Percentiles rank a stretch among this genome's conserved stretches.
These are phyloP conservation scores for Phytophthora gonapodyides DNA, from an alignment of 352 stramenopile species.

Conservation along the genomic window DNA sequence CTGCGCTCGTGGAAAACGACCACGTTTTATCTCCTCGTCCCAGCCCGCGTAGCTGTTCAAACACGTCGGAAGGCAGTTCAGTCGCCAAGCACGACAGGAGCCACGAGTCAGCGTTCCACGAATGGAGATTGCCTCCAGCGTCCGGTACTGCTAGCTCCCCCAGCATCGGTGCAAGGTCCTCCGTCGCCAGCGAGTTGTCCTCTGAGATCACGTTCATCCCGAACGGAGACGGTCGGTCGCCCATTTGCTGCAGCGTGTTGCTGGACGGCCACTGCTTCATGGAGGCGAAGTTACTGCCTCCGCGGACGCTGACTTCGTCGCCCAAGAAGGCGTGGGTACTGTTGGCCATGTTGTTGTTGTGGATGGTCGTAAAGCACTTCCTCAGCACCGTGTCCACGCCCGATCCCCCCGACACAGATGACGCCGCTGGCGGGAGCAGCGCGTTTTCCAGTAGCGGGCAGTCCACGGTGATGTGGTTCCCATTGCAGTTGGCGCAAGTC, in stretches of 20 bases:
- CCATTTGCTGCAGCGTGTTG: constrained; percentile 31
- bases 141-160: constrained; percentile 34
- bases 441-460: constrained; percentile 73
- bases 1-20: constrained; percentile 16
- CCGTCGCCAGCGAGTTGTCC: constrained; percentile 47
- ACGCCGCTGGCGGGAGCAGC: constrained; percentile 29
- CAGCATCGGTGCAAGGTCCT: constrained; percentile 48
- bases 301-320: constrained; percentile 85
- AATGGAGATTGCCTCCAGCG: constrained; percentile 26
- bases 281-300: constrained; percentile 52
- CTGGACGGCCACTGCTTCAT: constrained; percentile 45
- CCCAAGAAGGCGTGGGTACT: constrained; percentile 85
- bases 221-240: constrained; percentile 51
- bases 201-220: constrained; percentile 79
- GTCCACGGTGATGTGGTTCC: constrained; percentile 82
- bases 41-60: constrained; percentile 45
- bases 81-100: constrained; percentile 69
- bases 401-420: constrained; percentile 9
- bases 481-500: constrained; percentile 75
- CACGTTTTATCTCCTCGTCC: constrained; percentile 33
- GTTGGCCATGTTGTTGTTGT: constrained; percentile 87
- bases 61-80: constrained; percentile 65
- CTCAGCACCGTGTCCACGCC: constrained; percentile 77
- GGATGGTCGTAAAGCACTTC: constrained; percentile 86
- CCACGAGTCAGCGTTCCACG: constrained; percentile 67